A percentile compares a stretch with the other conserved stretches of the same genome.
Evolutionary conservation across 805 yeast genomes (phyloP).

Genomic region (Pichia heedii): DNA sequence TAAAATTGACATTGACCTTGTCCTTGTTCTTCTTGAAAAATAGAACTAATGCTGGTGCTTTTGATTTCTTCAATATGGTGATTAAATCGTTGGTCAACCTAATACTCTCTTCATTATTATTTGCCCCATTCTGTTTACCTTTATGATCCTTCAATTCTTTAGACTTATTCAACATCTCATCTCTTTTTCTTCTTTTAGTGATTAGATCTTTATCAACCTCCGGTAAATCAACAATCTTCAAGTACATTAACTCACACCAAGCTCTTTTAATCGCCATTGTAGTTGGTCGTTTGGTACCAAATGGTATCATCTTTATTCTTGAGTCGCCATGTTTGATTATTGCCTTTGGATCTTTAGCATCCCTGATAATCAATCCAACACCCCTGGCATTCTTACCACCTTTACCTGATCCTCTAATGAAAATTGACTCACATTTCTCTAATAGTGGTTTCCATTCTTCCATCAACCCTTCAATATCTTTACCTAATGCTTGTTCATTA

Average conservation of each 20-base stretch:
- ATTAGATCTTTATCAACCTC: constrained; percentile 28
- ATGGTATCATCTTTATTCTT: constrained; percentile 68
- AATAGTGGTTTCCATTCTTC: constrained; percentile 55
- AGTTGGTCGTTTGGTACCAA: constrained; percentile 85
- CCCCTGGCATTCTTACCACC: constrained; percentile 60
- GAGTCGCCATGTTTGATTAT: constrained; percentile 44
- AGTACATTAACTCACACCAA: constrained; percentile 69
- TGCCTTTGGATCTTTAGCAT: constrained; percentile 35
- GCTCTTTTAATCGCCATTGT: constrained; percentile 69
- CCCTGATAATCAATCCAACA: constrained; percentile 24
- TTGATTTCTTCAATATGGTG: constrained; percentile 56
- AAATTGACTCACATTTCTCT: constrained; percentile 58
- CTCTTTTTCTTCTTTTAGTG: constrained; percentile 24
- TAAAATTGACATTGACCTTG: constrained; percentile 35
- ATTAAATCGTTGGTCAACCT: constrained; percentile 50
- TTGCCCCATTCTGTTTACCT: neutral
- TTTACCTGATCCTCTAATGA: constrained; percentile 61
- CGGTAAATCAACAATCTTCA: constrained; percentile 49
- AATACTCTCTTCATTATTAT: constrained; percentile 15
- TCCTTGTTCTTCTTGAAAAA: constrained; percentile 53
- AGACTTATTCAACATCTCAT: constrained; percentile 22
- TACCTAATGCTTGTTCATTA: constrained; percentile 74
- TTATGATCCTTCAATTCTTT: constrained; percentile 16
- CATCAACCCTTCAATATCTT: constrained; percentile 68
- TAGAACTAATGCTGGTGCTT: constrained; percentile 62